These are phyloP conservation scores for Kalaharituber pfeilii DNA, from an alignment of 2,329 filamentous ascomycete species.

Conservation along the genomic window DNA sequence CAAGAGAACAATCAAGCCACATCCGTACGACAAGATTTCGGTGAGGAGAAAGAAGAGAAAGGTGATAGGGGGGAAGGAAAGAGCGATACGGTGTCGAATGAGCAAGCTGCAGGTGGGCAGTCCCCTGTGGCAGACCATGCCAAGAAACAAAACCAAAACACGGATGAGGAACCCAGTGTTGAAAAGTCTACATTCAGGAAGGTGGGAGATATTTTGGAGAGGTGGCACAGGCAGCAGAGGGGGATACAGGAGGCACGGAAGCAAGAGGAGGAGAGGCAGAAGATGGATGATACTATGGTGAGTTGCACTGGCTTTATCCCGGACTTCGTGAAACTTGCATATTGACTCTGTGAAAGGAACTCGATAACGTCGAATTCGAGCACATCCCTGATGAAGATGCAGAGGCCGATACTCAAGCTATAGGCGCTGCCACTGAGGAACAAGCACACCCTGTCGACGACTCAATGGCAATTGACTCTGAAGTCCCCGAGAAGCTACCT, in stretches of 20 bases:
- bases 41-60: not conserved
- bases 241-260: conserved; percentile 54
- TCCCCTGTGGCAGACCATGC: not conserved
- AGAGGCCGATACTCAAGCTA: conserved; percentile 71
- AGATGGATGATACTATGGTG: conserved; percentile 20
- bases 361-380: conserved; percentile 80
- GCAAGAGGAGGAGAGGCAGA: conserved; percentile 37
- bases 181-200: conserved; percentile 56
- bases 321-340: not conserved
- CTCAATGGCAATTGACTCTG: conserved; percentile 64
- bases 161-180: conserved; percentile 30
- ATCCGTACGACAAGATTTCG: not conserved
- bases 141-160: conserved; percentile 19
- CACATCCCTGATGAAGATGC: conserved; percentile 74
- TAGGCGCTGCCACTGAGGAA: conserved; percentile 75
- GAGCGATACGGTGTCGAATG: conserved; percentile 23
- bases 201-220: conserved; percentile 77
- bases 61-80: conserved; percentile 5
- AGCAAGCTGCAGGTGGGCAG: conserved; percentile 10
- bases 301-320: conserved; percentile 3
- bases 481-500: conserved; percentile 36
- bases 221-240: conserved; percentile 75
- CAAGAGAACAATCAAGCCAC: conserved; percentile 29
- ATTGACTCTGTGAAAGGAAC: conserved; percentile 34
- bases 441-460: conserved; percentile 75